Conservation (phyloP, 768 basidiomycete genomes). For the Dendrothele bispora region DNA sequence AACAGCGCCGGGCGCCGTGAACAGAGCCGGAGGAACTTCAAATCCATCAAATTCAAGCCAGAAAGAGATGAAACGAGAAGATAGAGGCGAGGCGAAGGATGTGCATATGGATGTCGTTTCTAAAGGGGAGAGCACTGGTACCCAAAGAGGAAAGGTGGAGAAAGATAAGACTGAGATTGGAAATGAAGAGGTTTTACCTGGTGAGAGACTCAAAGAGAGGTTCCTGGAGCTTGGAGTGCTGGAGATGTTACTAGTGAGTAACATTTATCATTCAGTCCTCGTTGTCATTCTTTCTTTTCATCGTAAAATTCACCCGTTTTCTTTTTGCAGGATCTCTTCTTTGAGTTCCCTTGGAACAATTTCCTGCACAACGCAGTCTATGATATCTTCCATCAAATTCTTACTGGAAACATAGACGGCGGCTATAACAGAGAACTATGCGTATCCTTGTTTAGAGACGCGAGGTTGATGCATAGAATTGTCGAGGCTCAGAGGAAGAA, state of each 20-base stretch:
- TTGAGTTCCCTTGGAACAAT: constrained; percentile 96
- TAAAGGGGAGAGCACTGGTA: too few relatives aligned
- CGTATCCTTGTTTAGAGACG: constrained; percentile 84
- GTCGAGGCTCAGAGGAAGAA: constrained; percentile 83
- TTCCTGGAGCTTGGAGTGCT: constrained; percentile 77
- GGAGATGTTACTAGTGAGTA: constrained; percentile 75
- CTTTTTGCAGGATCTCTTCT: constrained; percentile 78
- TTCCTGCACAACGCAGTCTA: constrained; percentile 97
- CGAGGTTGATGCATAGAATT: constrained; percentile 78
- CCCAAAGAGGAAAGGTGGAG: too few relatives aligned
- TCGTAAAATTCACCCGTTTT: constrained; percentile 7
- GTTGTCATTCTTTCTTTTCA: constrained; percentile 8
- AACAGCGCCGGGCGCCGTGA: too few relatives aligned
- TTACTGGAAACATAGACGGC: constrained; percentile 79
- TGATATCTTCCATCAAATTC: constrained; percentile 92
- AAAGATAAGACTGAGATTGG: too few relatives aligned
- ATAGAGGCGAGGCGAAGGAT: too few relatives aligned
- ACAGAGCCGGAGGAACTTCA: too few relatives aligned
- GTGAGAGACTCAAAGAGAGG: constrained; percentile 77
- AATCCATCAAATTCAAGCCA: too few relatives aligned
- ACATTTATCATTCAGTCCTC: too few relatives aligned
- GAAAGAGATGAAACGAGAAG: too few relatives aligned
- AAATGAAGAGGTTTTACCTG: too few relatives aligned
- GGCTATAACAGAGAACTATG: constrained; percentile 84
- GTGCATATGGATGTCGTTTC: too few relatives aligned